Percentiles rank a stretch among this genome's conserved stretches.
Conservation (phyloP, 2,329 filamentous ascomycete genomes). For the Kalmusia sp. region DNA sequence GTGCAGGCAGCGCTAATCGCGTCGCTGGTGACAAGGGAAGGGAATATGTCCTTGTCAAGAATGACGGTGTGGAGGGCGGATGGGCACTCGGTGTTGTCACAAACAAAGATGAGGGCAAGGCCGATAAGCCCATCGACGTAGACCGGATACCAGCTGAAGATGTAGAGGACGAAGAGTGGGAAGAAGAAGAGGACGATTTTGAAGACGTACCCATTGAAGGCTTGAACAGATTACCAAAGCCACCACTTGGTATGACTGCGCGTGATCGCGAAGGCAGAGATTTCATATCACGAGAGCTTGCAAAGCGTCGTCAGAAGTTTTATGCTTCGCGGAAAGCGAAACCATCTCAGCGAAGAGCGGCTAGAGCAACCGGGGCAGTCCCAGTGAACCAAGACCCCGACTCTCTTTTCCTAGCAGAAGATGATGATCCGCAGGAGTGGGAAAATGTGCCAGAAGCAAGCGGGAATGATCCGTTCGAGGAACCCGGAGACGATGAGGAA, state of each 20-base stretch:
- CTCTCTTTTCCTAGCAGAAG: slow-evolving; percentile 62
- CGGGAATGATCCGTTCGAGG: slow-evolving; percentile 66
- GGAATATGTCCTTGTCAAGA: slow-evolving; percentile 96
- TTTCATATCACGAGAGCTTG: slow-evolving; percentile 45
- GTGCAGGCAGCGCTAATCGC: slow-evolving; percentile 65
- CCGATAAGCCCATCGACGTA: slow-evolving; percentile 90
- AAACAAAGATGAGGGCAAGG: slow-evolving; percentile 79
- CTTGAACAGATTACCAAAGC: slow-evolving; percentile 80
- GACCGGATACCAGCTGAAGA: slow-evolving; percentile 65
- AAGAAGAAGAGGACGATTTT: slow-evolving; percentile 80
- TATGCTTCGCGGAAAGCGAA: slow-evolving; percentile 52
- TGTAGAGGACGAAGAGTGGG: slow-evolving; percentile 67
- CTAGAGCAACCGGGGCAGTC: slow-evolving; percentile 23
- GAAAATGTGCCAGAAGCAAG: slow-evolving; percentile 51
- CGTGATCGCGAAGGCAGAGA: slow-evolving; percentile 42
- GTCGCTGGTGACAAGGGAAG: slow-evolving; percentile 86
- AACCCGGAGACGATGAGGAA: slow-evolving; percentile 59
- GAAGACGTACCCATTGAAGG: slow-evolving; percentile 94
- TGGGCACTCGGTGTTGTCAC: slow-evolving; percentile 96
- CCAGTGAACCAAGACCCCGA: slow-evolving; percentile 53
- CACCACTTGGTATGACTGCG: slow-evolving; percentile 39
- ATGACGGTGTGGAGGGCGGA: slow-evolving; percentile 91
- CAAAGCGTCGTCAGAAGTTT: slow-evolving; percentile 55
- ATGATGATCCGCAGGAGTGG: slow-evolving; percentile 50
- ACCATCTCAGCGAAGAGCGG: slow-evolving; percentile 20